These are phyloP conservation scores for Volutella citrinella DNA, from an alignment of 2,329 filamentous ascomycete species.

Conservation along the genomic window DNA sequence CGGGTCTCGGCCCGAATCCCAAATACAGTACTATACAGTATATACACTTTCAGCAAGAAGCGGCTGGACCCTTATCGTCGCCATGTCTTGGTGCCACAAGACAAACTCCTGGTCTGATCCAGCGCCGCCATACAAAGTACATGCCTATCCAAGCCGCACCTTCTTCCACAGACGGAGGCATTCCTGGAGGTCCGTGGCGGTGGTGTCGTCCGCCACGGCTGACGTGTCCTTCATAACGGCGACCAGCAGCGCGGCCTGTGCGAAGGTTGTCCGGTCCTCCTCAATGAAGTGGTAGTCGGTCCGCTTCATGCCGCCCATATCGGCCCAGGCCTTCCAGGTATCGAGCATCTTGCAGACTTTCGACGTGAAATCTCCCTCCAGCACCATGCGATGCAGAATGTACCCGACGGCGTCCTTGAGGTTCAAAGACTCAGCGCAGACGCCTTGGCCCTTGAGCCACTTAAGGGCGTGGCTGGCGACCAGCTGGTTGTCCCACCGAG, in stretches of 20 bases:
- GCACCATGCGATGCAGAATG: constrained; percentile 51
- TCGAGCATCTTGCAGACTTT: constrained; percentile 45
- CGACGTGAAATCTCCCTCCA: constrained; percentile 42
- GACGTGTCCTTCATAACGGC: constrained; percentile 46
- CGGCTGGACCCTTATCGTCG: too few relatives aligned
- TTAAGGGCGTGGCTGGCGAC: constrained; percentile 42
- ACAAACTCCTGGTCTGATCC: too few relatives aligned
- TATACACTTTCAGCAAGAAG: too few relatives aligned
- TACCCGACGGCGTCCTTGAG: constrained; percentile 43
- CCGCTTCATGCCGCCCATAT: constrained; percentile 51
- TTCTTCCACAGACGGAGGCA: constrained; percentile 52
- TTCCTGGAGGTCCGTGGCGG: constrained; percentile 53
- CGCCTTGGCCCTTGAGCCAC: constrained; percentile 38
- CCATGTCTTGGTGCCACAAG: too few relatives aligned
- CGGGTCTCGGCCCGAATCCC: too few relatives aligned
- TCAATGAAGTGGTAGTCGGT: constrained; percentile 40
- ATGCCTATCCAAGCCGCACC: constrained; percentile 51
- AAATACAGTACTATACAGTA: too few relatives aligned
- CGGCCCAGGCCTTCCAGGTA: constrained; percentile 52
- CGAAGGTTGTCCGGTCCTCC: constrained; percentile 40
- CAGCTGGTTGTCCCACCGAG: constrained; percentile 48
- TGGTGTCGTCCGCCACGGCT: constrained; percentile 42
- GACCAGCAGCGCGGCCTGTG: constrained; percentile 46
- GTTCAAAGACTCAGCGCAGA: constrained; percentile 21
- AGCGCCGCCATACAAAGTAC: too few relatives aligned